These are phyloP conservation scores for Penicillium pulvis DNA, from an alignment of 495 filamentous ascomycete genomes.

Conservation along the genomic window DNA sequence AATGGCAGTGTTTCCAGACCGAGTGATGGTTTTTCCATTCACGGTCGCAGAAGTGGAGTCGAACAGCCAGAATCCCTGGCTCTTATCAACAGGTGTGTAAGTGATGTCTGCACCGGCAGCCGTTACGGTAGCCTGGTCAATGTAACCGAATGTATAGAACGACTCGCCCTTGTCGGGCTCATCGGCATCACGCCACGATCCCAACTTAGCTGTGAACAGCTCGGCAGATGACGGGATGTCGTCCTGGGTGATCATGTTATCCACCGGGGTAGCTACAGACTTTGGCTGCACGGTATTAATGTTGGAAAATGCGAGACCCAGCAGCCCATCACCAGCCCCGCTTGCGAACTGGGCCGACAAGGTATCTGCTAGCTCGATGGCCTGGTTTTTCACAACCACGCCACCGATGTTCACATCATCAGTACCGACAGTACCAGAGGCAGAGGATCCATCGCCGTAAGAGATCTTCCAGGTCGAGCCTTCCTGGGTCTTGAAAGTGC, in stretches of 20 bases:
- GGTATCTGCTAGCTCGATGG: slow-evolving; percentile 67
- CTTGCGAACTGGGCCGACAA: slow-evolving; percentile 63
- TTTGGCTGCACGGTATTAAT: slow-evolving; percentile 69
- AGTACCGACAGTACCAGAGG: slow-evolving; percentile 71
- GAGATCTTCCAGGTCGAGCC: slow-evolving; percentile 67
- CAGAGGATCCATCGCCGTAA: slow-evolving; percentile 72
- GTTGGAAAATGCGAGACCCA: slow-evolving; percentile 69
- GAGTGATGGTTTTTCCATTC: slow-evolving; percentile 58
- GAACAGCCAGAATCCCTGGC: slow-evolving; percentile 75
- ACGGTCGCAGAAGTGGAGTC: slow-evolving; percentile 60
- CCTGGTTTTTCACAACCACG: slow-evolving; percentile 66
- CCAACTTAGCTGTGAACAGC: slow-evolving; percentile 77
- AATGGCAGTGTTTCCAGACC: slow-evolving; percentile 72
- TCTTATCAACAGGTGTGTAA: slow-evolving; percentile 69
- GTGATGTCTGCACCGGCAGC: slow-evolving; percentile 56
- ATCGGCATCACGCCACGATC: slow-evolving; percentile 59
- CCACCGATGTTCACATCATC: slow-evolving; percentile 69
- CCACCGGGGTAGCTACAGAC: slow-evolving; percentile 67
- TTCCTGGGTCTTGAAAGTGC: slow-evolving; percentile 55
- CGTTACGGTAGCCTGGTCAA: slow-evolving; percentile 65
- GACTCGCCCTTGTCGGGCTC: slow-evolving; percentile 58
- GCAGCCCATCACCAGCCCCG: slow-evolving; percentile 67
- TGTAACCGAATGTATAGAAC: slow-evolving; percentile 81
- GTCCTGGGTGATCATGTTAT: slow-evolving; percentile 72
- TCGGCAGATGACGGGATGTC: slow-evolving; percentile 63